A percentile compares a stretch with the other conserved stretches of the same genome.
phyloP scores from a whole-genome alignment of 78 protist species.

The Dictyostelium capitatum region DNA sequence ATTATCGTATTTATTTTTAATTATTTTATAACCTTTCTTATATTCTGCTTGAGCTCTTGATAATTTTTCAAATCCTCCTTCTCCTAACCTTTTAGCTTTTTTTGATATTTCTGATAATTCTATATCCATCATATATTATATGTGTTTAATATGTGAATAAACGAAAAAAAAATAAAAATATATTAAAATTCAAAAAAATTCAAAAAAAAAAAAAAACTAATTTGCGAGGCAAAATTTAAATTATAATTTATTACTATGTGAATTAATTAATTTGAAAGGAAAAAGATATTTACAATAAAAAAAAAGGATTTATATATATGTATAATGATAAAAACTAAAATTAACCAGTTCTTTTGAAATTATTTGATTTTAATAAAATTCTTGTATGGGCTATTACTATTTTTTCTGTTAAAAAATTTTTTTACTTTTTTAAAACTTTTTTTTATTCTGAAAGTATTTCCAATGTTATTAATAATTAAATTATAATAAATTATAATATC shows the following conservation, averaged over 20 bases:
- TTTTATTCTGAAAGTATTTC: no score
- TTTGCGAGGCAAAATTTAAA: neutral
- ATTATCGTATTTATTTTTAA: neutral
- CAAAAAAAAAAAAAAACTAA: neutral
- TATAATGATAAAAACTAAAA: neutral
- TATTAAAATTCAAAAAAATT: no score
- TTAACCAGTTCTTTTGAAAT: neutral
- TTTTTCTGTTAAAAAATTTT: neutral
- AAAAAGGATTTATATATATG: neutral
- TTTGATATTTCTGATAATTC: neutral
- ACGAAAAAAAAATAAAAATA: neutral
- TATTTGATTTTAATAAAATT: constrained; percentile 13
- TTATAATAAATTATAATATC: neutral
- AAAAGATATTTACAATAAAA: neutral
- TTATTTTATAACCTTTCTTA: neutral
- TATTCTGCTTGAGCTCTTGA: neutral
- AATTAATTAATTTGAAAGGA: neutral
- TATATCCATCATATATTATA: neutral
- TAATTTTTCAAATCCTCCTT: constrained; percentile 6
- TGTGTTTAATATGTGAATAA: no score
- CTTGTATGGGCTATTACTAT: constrained; percentile 9
- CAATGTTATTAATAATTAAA: no score
- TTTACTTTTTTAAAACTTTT: neutral
- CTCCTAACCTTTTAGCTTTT: neutral
- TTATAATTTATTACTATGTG: neutral